phyloP scores from a whole-genome alignment of 257 asterid genomes.

The Salvia miltiorrhiza region DNA sequence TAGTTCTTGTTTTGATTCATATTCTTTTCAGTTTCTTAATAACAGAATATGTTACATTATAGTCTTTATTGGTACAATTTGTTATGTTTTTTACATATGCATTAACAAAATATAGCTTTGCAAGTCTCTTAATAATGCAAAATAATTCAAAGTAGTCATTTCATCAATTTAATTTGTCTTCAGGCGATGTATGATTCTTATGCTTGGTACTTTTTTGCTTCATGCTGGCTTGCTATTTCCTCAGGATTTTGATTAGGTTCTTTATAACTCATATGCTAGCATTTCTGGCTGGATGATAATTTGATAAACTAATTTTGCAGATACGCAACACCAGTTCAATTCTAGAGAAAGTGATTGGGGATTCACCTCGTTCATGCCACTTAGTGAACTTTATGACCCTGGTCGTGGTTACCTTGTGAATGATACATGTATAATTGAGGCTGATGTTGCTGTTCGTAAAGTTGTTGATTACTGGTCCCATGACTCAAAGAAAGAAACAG shows the following conservation, averaged over 20 bases:
- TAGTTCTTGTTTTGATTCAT: not conserved
- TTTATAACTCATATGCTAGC: slow-evolving; percentile 16
- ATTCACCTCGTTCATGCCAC: slow-evolving; percentile 73
- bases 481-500: slow-evolving; percentile 70
- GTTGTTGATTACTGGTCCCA: slow-evolving; percentile 60
- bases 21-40: not conserved
- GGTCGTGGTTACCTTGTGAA: slow-evolving; percentile 60
- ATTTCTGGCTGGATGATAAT: slow-evolving; percentile 21
- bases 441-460: slow-evolving; percentile 63
- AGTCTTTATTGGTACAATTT: not conserved
- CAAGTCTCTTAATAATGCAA: not conserved
- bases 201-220: slow-evolving; percentile 14
- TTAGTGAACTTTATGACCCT: slow-evolving; percentile 57
- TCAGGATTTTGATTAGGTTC: slow-evolving; percentile 22
- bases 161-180: not conserved
- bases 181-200: not conserved
- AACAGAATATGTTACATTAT: not conserved
- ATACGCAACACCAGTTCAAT: slow-evolving; percentile 69
- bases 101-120: not conserved
- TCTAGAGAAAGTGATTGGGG: slow-evolving; percentile 74
- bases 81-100: not conserved
- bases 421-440: slow-evolving; percentile 59
- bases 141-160: not conserved
- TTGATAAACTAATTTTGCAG: slow-evolving; percentile 37
- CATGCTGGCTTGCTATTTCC: slow-evolving; percentile 5